Conservation (phyloP, 2,329 filamentous ascomycete species). For the Pyrenophora graminea region DNA sequence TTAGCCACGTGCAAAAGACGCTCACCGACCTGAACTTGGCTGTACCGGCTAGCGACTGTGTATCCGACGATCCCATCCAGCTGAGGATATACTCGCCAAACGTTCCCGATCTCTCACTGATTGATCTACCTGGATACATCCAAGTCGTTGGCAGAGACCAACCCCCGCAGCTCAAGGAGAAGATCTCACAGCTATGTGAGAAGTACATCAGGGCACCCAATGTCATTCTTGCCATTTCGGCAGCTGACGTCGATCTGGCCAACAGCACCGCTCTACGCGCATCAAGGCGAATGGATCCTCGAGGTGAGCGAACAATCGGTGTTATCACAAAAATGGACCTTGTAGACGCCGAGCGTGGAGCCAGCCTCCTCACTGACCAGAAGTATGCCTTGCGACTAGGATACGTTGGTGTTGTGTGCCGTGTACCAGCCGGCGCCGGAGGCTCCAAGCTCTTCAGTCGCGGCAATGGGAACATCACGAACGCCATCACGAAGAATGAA, state of each 20-base stretch:
- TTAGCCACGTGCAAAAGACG: constrained; percentile 87
- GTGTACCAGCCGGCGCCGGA: constrained; percentile 67
- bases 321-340: constrained; percentile 99
- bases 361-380: constrained; percentile 77
- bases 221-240: constrained; percentile 94
- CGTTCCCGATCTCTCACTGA: constrained; percentile 92
- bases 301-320: constrained; percentile 94
- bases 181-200: constrained; percentile 93
- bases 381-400: constrained; percentile 95
- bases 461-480: constrained; percentile 77
- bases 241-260: constrained; percentile 93
- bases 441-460: constrained; percentile 77
- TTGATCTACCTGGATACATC: constrained; percentile 96
- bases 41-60: constrained; percentile 86
- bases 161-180: constrained; percentile 87
- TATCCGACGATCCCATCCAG: constrained; percentile 95
- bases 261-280: constrained; percentile 93
- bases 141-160: constrained; percentile 93
- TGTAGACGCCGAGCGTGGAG: constrained; percentile 80
- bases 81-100: constrained; percentile 93
- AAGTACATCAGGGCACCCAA: constrained; percentile 98
- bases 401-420: constrained; percentile 93
- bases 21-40: constrained; percentile 93
- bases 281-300: constrained; percentile 87
- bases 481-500: constrained; percentile 85